These are phyloP conservation scores for Penicillium diatomitis DNA, from an alignment of 495 filamentous ascomycete species.

Conservation along the genomic window DNA sequence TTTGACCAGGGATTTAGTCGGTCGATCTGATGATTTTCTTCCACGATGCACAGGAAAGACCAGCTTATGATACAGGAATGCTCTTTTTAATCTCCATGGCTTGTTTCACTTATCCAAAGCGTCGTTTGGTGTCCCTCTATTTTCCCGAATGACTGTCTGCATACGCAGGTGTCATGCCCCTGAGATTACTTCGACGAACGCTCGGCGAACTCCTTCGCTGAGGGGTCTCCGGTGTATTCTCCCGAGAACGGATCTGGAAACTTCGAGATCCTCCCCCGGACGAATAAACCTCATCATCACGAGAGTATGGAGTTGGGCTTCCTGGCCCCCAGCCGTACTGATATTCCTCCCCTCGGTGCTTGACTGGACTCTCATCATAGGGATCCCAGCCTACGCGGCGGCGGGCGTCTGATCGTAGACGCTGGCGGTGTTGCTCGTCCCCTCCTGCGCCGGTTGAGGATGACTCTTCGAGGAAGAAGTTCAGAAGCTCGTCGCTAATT, in stretches of 20 bases:
- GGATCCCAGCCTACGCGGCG: constrained; percentile 85
- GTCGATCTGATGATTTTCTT: no score
- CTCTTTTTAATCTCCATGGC: background rate
- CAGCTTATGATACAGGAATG: no score
- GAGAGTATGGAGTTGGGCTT: constrained; percentile 14
- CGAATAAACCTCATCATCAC: constrained; percentile 24
- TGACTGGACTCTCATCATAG: constrained; percentile 63
- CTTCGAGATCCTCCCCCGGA: constrained; percentile 21
- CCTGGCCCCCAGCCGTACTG: constrained; percentile 33
- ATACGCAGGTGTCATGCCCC: constrained; percentile 21
- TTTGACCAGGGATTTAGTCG: no score
- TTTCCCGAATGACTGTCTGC: background rate
- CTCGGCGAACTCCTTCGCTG: constrained; percentile 14
- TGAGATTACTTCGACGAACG: constrained; percentile 14
- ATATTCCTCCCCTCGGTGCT: constrained; percentile 54
- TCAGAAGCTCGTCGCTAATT: constrained; percentile 89
- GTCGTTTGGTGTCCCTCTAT: no score
- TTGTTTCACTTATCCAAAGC: constrained; percentile 13
- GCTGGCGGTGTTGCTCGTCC: constrained; percentile 59
- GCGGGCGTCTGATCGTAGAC: constrained; percentile 62
- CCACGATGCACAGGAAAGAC: no score
- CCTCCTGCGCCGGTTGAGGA: constrained; percentile 62
- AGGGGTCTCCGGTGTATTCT: constrained; percentile 33
- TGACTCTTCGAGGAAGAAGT: constrained; percentile 86
- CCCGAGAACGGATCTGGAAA: constrained; percentile 29